Conservation (phyloP, 2,329 filamentous ascomycete genomes). For the Mollisiaceae sp. region DNA sequence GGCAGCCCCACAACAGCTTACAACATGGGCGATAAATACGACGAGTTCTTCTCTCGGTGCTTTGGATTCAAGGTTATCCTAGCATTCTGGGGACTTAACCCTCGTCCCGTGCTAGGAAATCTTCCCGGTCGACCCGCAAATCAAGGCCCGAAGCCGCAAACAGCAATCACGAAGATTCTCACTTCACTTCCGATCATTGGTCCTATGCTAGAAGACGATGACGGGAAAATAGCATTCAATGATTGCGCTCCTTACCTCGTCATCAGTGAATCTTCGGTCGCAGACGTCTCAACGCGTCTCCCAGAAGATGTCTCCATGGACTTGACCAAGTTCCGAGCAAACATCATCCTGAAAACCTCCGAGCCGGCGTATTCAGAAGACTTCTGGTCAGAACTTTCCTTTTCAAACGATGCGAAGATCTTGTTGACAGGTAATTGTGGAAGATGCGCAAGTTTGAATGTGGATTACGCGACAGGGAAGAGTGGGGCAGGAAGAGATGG, state of each 20-base stretch:
- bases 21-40: conserved; percentile 64
- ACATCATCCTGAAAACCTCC: conserved; percentile 69
- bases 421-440: conserved; percentile 72
- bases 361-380: conserved; percentile 68
- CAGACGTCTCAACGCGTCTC: conserved; percentile 65
- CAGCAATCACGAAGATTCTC: conserved; percentile 24
- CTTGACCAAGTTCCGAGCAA: conserved; percentile 74
- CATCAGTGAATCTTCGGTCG: conserved; percentile 71
- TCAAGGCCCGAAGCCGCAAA: conserved; percentile 24
- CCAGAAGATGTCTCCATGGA: conserved; percentile 57
- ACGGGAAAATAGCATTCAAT: conserved; percentile 68
- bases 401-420: conserved; percentile 46
- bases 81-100: conserved; percentile 67
- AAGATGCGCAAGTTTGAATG: conserved; percentile 71
- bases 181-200: conserved; percentile 31
- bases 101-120: conserved; percentile 63
- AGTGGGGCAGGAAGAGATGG: conserved; percentile 60
- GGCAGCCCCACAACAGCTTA: conserved; percentile 62
- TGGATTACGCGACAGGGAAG: conserved; percentile 71
- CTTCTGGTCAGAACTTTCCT: conserved; percentile 59
- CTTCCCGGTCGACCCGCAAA: conserved; percentile 31
- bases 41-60: conserved; percentile 69
- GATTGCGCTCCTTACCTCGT: conserved; percentile 80
- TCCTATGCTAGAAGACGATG: conserved; percentile 28
- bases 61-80: conserved; percentile 67